These are phyloP conservation scores for Podospora comata DNA, from an alignment of 495 filamentous ascomycete genomes.

Conservation along the genomic window DNA sequence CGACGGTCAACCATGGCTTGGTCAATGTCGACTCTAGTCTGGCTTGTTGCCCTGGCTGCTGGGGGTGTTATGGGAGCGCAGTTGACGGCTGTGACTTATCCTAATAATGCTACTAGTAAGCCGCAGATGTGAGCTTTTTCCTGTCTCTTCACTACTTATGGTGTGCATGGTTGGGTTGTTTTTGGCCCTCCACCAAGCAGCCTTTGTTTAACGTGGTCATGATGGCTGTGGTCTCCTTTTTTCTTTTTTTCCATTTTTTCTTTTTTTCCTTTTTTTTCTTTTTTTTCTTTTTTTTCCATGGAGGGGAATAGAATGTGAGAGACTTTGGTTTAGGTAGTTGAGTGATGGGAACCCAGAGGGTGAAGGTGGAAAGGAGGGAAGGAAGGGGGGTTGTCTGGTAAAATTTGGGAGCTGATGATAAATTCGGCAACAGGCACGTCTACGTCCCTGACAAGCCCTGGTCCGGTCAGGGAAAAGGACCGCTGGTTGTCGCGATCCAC, in stretches of 20 bases:
- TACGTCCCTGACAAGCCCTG: constrained; percentile 53
- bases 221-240: background rate
- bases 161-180: too few relatives aligned
- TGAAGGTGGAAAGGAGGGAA: too few relatives aligned
- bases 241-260: background rate
- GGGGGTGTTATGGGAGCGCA: constrained; percentile 21
- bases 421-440: constrained; percentile 37
- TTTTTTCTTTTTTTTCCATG: too few relatives aligned
- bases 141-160: too few relatives aligned
- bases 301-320: background rate
- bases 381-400: too few relatives aligned
- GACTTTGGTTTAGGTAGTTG: background rate
- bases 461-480: constrained; percentile 39
- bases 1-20: too few relatives aligned
- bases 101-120: constrained; percentile 41
- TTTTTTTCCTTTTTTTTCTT: background rate
- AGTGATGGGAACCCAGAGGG: too few relatives aligned
- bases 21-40: background rate
- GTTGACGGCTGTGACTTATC: constrained; percentile 39
- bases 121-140: constrained; percentile 33
- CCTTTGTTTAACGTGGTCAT: too few relatives aligned
- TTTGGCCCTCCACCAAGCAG: too few relatives aligned
- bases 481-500: constrained; percentile 55
- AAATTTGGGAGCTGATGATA: background rate
- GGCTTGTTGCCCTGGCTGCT: background rate